Base-by-base conservation (phyloP, 2,329 filamentous ascomycete species). In the Didymella sp. region DNA sequence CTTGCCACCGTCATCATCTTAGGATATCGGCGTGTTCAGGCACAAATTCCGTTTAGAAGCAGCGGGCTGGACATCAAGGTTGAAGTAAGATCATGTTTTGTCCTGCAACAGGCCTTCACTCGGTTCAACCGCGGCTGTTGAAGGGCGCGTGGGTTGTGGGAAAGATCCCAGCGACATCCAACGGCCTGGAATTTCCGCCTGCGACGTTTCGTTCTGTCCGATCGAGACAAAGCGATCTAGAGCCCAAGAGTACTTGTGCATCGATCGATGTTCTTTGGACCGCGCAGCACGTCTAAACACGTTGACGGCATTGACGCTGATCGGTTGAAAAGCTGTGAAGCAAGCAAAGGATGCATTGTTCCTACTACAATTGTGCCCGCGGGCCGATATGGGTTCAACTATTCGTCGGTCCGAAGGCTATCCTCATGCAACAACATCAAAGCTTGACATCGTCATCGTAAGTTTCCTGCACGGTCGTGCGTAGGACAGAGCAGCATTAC, bases 371-470 rank as follows among this genome's bases (percentile, higher is more conserved):
- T 47, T 30, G 54, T 52, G 25, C 38, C 38, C 44, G 30, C 54
- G 44, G 54, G 52, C 44, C 54, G 54, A 51, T 56, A 57, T 57
- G 54, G 54, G 30, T 6, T 48, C 48, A n/a, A 57, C 22, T n/a
- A 48, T 35, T 21, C 33, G 21, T 53, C 50, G 51, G 45, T 55
- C 56, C 25, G 57, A 61, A 24, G 51, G 50, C 19, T 64, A 62
- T 24, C 60, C 62, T 33, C 40, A 63, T 33, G 61, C 41, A 13
- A 56, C 58, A 13, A 53, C 44, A 19, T 41, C 56, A 50, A 66
- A 62, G 40, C 68, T 72, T 42, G 54, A 72, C 42, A 64, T 72
- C 45, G 54, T 72, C 51, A 61, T 73, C 11, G 70, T 72, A 64
- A 49, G 59, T 40, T 6, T 4, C 24, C 22, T 27, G n/a, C 9